Conservation (phyloP, 2,329 filamentous ascomycete genomes). For the Beauveria medogensis region DNA sequence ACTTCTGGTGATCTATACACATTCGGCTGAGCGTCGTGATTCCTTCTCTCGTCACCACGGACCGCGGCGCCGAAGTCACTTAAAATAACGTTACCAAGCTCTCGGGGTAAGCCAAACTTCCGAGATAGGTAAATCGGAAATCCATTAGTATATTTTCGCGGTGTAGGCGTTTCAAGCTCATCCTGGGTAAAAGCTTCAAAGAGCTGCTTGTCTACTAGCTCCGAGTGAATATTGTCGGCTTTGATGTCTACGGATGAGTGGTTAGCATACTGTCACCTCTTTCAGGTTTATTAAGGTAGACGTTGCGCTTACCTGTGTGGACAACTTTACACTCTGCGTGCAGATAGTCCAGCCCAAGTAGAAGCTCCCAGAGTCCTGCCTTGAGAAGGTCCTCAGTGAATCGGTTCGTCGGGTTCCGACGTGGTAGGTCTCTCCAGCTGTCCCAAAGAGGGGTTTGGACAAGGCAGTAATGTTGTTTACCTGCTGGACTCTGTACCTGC, state of each 20-base stretch:
- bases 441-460: too few relatives aligned
- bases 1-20: slow-evolving; percentile 21
- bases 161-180: not conserved
- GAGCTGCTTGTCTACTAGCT: not conserved
- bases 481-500: too few relatives aligned
- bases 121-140: slow-evolving; percentile 11
- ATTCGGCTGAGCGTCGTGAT: slow-evolving; percentile 17
- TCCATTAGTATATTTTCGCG: not conserved
- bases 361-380: slow-evolving; percentile 20
- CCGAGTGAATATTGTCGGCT: not conserved
- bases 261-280: not conserved
- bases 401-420: slow-evolving; percentile 20
- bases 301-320: slow-evolving; percentile 29
- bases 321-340: slow-evolving; percentile 34
- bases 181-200: not conserved
- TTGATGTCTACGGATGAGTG: not conserved
- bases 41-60: slow-evolving; percentile 9
- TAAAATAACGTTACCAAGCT: slow-evolving; percentile 14
- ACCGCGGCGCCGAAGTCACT: slow-evolving; percentile 14
- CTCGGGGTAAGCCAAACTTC: slow-evolving; percentile 11
- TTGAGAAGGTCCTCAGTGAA: slow-evolving; percentile 25
- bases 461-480: too few relatives aligned
- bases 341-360: slow-evolving; percentile 32
- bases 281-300: too few relatives aligned
- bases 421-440: slow-evolving; percentile 29